Evolutionary conservation across 345 rosid genomes (phyloP), one percentile per base, ranked within the genome.

Genomic region (Mallotus nudiflorus): DNA sequence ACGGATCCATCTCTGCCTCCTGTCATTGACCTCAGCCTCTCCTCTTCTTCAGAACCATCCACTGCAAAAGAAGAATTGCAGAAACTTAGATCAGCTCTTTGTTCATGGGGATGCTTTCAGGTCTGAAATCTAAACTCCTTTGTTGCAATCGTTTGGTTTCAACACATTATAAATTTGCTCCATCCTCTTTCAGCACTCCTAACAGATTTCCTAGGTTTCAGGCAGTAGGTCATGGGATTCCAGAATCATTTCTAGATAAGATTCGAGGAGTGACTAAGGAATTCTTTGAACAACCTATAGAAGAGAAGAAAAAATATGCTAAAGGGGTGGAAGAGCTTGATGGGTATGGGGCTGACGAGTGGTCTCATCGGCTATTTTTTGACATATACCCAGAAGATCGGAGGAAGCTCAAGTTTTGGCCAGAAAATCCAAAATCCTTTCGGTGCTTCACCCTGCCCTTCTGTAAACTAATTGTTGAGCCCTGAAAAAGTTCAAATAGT

Each of bases 61-160:
- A 5, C 72, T 67, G 46, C 67, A 18, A 52, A 42, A 11, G 57
- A 73, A 12, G 72, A 74, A 67, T 62, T 74, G 31, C 46, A 51
- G 56, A 67, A 68, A 19, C 67, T 74, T 24, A 67, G 35, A 50
- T 67, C 68, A 39, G 77, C 77, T 50, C 77, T 74, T 9, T 28
- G 46, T 29, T 74, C 77, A 29, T 67, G 77, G 77, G 77, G 77
- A 31, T 74, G 77, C 62, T 67, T 67, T 59, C 68, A 59, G 77
- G 77, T 66, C 3, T 18, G 9, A 19, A 57, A 31, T 68, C 28
- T n/a, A 2, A 42, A 56, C 51, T 27, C 28, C 25, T 19, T 49
- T n/a, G 5, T 0, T 5, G 9, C 11, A 0, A 5, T 15, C 37
- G 48, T 40, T n/a, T n/a, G n/a, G n/a, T n/a, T n/a, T n/a, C 0